Percentiles rank a stretch among this genome's conserved stretches.
phyloP scores from a whole-genome alignment of 129 eudicot genomes.

The Calendula officinalis region DNA sequence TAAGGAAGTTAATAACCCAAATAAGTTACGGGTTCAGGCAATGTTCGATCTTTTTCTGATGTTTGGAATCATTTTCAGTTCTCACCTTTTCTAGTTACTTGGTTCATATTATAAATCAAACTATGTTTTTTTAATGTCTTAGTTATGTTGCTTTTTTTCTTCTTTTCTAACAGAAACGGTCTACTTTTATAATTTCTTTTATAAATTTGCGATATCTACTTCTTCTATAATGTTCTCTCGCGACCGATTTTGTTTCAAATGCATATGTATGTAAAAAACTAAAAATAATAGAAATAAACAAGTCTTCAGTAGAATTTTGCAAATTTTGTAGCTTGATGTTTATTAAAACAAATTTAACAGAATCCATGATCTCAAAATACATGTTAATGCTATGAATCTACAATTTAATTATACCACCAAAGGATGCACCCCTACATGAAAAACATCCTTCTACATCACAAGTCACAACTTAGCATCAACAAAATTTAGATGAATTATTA shows the following conservation, averaged over 20 bases:
- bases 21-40: neutral
- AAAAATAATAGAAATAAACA: too few species aligned
- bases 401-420: slow-evolving; percentile 23
- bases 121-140: slow-evolving; percentile 9
- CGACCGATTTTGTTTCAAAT: too few species aligned
- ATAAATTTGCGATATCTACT: slow-evolving; percentile 8
- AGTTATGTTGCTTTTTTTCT: neutral
- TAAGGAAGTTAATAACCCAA: neutral
- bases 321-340: neutral
- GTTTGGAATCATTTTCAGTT: slow-evolving; percentile 6
- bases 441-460: slow-evolving; percentile 28
- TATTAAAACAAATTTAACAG: slow-evolving; percentile 24
- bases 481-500: slow-evolving; percentile 43
- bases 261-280: too few species aligned
- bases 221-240: neutral
- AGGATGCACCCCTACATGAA: slow-evolving; percentile 20
- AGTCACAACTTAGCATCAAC: slow-evolving; percentile 27
- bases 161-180: neutral
- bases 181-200: slow-evolving; percentile 3
- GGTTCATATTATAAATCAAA: slow-evolving; percentile 20
- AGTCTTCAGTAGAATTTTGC: too few species aligned
- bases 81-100: slow-evolving; percentile 3
- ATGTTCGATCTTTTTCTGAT: neutral
- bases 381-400: slow-evolving; percentile 36
- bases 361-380: slow-evolving; percentile 27